Conservation (phyloP, 2,329 filamentous ascomycete genomes). For the Xylariaceae sp. region DNA sequence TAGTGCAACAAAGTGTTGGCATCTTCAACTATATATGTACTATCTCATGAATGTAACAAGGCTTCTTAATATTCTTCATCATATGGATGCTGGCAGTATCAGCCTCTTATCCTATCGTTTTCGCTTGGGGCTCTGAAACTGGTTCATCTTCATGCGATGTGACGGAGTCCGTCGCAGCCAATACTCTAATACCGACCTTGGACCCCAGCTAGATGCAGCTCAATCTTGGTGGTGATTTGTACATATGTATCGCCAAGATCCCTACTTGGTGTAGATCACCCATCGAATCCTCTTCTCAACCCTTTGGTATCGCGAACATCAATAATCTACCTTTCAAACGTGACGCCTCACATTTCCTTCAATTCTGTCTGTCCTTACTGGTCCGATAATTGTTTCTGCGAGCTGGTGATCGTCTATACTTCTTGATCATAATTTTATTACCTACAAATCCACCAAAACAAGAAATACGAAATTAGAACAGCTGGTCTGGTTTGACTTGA, state of each 20-base stretch:
- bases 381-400: constrained; percentile 1
- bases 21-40: too few species aligned
- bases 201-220: background rate
- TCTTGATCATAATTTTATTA: background rate
- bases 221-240: background rate
- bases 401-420: constrained; percentile 19
- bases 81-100: background rate
- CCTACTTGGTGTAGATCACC: background rate
- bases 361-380: background rate
- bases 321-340: background rate
- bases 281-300: background rate
- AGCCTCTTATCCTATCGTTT: background rate
- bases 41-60: too few species aligned
- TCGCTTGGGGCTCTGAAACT: background rate
- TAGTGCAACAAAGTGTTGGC: background rate
- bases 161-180: background rate
- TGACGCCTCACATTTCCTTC: background rate
- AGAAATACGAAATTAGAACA: background rate
- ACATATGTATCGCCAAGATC: background rate
- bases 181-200: background rate
- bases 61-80: background rate
- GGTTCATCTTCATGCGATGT: background rate
- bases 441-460: too few species aligned
- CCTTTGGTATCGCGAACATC: background rate
- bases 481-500: background rate